These are phyloP conservation scores for Ambrosiella cleistominuta DNA, from an alignment of 2,329 filamentous ascomycete genomes.

Conservation along the genomic window DNA sequence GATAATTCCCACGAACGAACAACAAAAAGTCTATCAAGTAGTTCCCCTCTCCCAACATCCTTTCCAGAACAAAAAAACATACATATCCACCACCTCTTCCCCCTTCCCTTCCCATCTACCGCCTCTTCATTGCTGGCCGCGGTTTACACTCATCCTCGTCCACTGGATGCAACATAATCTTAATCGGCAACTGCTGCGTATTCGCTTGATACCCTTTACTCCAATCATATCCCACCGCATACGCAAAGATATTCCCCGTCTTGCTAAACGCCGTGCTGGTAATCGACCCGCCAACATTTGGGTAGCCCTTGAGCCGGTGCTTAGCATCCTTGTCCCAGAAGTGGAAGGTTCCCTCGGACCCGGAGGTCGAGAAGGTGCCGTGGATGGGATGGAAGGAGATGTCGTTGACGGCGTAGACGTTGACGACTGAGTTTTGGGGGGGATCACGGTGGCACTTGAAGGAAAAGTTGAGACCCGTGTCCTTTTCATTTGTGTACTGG, in stretches of 20 bases:
- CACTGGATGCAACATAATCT: slow-evolving; percentile 73
- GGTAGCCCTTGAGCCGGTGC: slow-evolving; percentile 78
- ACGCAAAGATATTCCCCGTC: slow-evolving; percentile 68
- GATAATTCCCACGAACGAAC: too few relatives aligned
- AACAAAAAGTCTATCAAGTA: not conserved
- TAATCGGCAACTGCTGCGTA: slow-evolving; percentile 54
- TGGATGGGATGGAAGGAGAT: slow-evolving; percentile 95
- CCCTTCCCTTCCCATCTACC: slow-evolving; percentile 22
- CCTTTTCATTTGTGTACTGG: slow-evolving; percentile 95
- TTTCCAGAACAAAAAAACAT: not conserved
- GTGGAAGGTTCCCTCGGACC: slow-evolving; percentile 89
- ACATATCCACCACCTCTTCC: not conserved
- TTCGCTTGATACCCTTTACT: slow-evolving; percentile 87
- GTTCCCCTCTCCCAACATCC: not conserved
- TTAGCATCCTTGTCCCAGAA: slow-evolving; percentile 93
- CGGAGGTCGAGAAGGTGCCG: slow-evolving; percentile 95
- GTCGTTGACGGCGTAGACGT: slow-evolving; percentile 88
- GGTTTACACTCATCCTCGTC: slow-evolving; percentile 44
- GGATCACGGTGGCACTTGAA: slow-evolving; percentile 96
- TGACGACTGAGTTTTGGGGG: slow-evolving; percentile 56
- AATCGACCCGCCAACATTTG: slow-evolving; percentile 70
- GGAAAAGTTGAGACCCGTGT: slow-evolving; percentile 81
- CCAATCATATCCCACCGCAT: slow-evolving; percentile 94
- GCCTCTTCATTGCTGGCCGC: slow-evolving; percentile 40
- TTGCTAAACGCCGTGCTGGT: slow-evolving; percentile 82